Evolutionary conservation across 768 basidiomycete genomes (phyloP).

Genomic region (Wakefieldia striispora): DNA sequence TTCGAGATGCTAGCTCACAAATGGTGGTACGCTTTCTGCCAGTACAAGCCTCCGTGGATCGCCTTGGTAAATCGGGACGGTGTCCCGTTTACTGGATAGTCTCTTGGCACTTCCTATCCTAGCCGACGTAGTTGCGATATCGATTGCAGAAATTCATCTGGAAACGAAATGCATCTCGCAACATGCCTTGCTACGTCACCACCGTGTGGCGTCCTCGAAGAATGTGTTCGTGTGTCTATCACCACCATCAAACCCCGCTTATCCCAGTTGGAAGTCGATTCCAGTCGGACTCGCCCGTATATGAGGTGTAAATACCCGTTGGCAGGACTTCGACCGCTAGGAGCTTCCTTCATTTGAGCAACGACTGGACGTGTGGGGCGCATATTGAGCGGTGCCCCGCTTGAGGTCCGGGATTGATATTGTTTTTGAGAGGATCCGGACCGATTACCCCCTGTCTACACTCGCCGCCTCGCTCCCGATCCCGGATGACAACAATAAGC

Average conservation of each 20-base stretch:
- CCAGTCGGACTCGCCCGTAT: neutral
- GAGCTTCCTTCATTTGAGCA: neutral
- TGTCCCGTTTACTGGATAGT: neutral
- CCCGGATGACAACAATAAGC: neutral
- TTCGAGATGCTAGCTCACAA: slow-evolving; percentile 24
- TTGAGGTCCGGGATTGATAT: neutral
- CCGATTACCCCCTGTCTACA: too few species aligned
- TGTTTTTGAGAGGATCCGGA: too few species aligned
- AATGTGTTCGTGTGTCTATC: neutral
- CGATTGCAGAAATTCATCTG: slow-evolving; percentile 3
- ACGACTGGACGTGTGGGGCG: neutral
- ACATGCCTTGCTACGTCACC: neutral
- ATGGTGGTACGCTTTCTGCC: slow-evolving; percentile 29
- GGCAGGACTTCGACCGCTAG: neutral
- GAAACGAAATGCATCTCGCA: slow-evolving; percentile 1
- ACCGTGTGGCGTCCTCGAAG: neutral
- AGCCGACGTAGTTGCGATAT: slow-evolving; percentile 4
- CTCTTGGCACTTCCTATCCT: neutral
- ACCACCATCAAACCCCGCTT: neutral
- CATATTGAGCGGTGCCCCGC: slow-evolving; percentile 6
- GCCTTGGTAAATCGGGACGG: slow-evolving; percentile 26
- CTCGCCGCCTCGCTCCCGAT: neutral
- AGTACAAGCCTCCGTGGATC: slow-evolving; percentile 29
- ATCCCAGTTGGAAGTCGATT: neutral
- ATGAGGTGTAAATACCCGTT: neutral